These are phyloP conservation scores for Cryptococcus hybrid DNA, from an alignment of 1,284 basidiomycete species.

Conservation along the genomic window DNA sequence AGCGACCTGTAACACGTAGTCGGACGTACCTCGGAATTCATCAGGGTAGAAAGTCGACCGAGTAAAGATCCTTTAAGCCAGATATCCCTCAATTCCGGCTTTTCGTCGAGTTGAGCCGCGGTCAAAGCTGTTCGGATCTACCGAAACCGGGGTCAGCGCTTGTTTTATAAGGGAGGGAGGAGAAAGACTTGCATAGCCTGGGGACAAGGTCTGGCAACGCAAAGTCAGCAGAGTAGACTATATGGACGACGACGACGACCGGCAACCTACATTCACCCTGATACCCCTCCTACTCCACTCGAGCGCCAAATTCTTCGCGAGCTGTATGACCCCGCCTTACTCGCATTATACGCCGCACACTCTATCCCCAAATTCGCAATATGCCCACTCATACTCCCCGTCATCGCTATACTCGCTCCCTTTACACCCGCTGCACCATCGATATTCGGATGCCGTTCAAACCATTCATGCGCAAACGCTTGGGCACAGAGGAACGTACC, in stretches of 20 bases:
- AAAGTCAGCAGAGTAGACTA: background rate
- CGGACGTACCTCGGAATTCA: constrained; percentile 30
- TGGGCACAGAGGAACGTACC: constrained; percentile 26
- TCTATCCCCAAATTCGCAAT: constrained; percentile 62
- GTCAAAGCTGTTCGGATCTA: constrained; percentile 63
- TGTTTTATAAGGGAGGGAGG: background rate
- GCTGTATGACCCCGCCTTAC: constrained; percentile 31
- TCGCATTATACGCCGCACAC: constrained; percentile 46
- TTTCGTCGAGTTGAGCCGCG: constrained; percentile 25
- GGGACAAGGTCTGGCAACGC: constrained; percentile 24
- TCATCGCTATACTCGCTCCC: constrained; percentile 74
- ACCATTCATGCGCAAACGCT: constrained; percentile 26
- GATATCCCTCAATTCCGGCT: constrained; percentile 30
- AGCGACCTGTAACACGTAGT: background rate
- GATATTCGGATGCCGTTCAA: constrained; percentile 10
- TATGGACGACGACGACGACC: background rate
- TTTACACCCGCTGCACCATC: constrained; percentile 56
- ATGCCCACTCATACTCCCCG: constrained; percentile 81
- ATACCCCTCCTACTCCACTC: constrained; percentile 62
- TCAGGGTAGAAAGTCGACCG: constrained; percentile 28
- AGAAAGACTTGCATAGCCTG: constrained; percentile 24
- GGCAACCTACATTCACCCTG: constrained; percentile 6
- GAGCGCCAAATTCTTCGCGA: constrained; percentile 68
- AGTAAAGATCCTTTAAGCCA: constrained; percentile 31
- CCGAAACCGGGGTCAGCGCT: constrained; percentile 39